Conservation (phyloP, 2,329 filamentous ascomycete genomes). For the Phyllosticta citribraziliensis region DNA sequence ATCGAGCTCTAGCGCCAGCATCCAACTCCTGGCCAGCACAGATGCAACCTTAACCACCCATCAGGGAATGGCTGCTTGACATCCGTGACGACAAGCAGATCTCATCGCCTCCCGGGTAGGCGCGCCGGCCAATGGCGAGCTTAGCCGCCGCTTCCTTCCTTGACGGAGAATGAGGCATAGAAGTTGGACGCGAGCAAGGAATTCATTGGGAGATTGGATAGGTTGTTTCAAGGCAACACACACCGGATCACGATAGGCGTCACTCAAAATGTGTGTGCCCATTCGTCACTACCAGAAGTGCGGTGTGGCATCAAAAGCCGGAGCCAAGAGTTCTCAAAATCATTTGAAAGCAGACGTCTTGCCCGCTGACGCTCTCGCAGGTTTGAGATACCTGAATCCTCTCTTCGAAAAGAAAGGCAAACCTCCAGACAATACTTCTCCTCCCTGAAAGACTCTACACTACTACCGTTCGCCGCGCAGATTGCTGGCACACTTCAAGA, state of each 20-base stretch:
- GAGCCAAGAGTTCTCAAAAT: neutral
- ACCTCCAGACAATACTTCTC: neutral
- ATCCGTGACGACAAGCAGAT: constrained; percentile 2
- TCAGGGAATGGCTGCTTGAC: constrained; percentile 5
- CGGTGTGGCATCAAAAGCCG: neutral
- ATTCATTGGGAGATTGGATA: constrained; percentile 8
- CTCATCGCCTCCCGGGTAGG: neutral
- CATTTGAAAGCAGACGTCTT: neutral
- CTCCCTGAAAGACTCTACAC: neutral
- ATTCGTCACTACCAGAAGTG: constrained; percentile 1
- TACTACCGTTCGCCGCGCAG: neutral
- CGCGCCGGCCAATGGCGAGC: neutral
- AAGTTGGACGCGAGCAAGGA: constrained; percentile 2
- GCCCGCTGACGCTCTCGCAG: neutral
- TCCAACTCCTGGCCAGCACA: constrained; percentile 3
- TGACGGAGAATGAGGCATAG: constrained; percentile 8
- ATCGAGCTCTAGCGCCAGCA: neutral
- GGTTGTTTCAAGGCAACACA: constrained; percentile 9
- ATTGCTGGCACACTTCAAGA: neutral
- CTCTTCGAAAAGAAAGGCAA: neutral
- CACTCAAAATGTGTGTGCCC: neutral
- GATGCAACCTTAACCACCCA: constrained; percentile 1
- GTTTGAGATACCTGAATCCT: neutral
- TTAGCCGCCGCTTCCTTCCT: neutral
- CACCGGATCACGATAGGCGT: constrained; percentile 1